Conservation (phyloP, 352 stramenopile species). For the Globisporangium ultimum region DNA sequence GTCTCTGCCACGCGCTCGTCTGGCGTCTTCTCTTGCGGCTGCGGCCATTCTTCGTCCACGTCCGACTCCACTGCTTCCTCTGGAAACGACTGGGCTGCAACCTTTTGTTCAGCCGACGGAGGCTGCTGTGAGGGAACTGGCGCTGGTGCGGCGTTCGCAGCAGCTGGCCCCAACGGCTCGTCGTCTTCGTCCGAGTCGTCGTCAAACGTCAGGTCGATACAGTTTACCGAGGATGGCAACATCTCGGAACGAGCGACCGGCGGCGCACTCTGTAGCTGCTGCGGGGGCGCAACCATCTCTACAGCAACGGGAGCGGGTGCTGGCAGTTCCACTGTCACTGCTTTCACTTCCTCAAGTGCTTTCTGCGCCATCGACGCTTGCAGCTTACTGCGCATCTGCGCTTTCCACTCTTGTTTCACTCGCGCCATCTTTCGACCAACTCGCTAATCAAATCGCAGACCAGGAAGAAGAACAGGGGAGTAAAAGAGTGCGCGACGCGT, state of each 20-base stretch:
- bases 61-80: conserved; percentile 44
- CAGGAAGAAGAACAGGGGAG: too few species aligned
- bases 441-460: too few species aligned
- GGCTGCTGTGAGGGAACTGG: too few species aligned
- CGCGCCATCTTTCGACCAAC: conserved; percentile 7
- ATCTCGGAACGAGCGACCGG: neutral
- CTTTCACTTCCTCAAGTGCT: conserved; percentile 1
- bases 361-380: neutral
- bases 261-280: too few species aligned
- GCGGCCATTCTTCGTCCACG: conserved; percentile 59
- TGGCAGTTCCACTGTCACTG: too few species aligned
- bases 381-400: conserved; percentile 5
- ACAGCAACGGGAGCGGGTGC: neutral
- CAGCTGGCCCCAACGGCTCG: conserved; percentile 22
- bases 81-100: neutral
- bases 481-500: too few species aligned
- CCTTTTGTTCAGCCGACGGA: too few species aligned
- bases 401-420: conserved; percentile 15
- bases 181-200: conserved; percentile 56
- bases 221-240: neutral
- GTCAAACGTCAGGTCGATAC: conserved; percentile 59
- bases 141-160: neutral
- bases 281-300: too few species aligned
- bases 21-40: conserved; percentile 1
- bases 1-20: neutral